Evolutionary conservation across 1,284 basidiomycete species (phyloP), one percentile per base, ranked within the genome.

Genomic region (Tilletia indica): DNA sequence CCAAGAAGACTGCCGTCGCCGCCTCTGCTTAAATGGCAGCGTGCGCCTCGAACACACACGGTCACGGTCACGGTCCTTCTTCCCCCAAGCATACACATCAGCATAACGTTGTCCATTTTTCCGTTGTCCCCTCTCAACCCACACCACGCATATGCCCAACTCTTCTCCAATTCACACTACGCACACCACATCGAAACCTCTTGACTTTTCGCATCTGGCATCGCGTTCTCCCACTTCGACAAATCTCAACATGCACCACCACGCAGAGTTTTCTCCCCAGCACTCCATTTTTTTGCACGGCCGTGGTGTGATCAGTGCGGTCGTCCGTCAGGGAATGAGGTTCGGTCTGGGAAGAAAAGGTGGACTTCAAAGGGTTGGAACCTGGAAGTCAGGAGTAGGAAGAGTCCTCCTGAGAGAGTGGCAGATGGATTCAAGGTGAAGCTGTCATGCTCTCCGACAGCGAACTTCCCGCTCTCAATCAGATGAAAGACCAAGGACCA

Each of bases 1-100:
- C 74, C 72, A 81, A 78, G 75, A 82, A 82, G 81, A 74, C 66
- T 14, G 45, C 42, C 66, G 48, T 11, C 21, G 66, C 66, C 12
- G 66, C 66, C 25, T 68, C 66, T 21, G 66, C 66, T 25, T 68
- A 48, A 68, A 42, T 45, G 45, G 39, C 25, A 8, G 51, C 31
- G n/a, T 25, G n/a, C 9, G 31, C 8, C 19, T 54, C 51, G 51
- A 54, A 25, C 51, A 54, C 31, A 54, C 31, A 54, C 51, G 31
- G 31, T 25, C 19, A n/a, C 51, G 51, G 51, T 19, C 51, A 16
- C 25, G 25, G 25, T 31, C 25, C 25, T 31, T 31, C 25, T 31
- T 31, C 25, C 25, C 34, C 56, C 21, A 25, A n/a, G 34, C 56
- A 31, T 34, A 58, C 21, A n/a, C 56, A 54, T 25, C 51, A 8